Percentiles rank a stretch among this genome's conserved stretches.
Conservation (phyloP, 2,329 filamentous ascomycete genomes). For the Aaosphaeria arxii region DNA sequence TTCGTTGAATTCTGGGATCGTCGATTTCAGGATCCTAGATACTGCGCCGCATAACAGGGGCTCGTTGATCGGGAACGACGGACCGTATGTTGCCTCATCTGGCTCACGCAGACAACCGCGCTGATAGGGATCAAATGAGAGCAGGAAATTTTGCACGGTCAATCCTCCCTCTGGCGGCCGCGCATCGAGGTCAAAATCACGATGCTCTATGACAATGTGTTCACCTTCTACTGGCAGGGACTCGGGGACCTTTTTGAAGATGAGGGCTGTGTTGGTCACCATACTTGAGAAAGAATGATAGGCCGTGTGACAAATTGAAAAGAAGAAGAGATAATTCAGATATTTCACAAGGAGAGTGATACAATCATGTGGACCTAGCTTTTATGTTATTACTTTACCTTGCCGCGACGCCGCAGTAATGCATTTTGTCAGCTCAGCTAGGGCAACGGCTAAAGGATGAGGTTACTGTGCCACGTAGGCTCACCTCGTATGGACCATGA, state of each 20-base stretch:
- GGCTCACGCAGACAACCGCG: slow-evolving; percentile 70
- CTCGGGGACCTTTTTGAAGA: slow-evolving; percentile 65
- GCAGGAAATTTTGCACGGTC: slow-evolving; percentile 63
- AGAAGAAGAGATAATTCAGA: too few relatives aligned
- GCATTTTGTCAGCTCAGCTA: too few relatives aligned
- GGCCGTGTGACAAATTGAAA: too few relatives aligned
- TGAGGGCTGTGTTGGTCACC: slow-evolving; percentile 65
- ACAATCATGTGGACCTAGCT: too few relatives aligned
- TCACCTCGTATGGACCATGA: too few relatives aligned
- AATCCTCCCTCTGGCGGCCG: slow-evolving; percentile 60
- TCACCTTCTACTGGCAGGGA: slow-evolving; percentile 65
- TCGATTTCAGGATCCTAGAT: slow-evolving; percentile 65
- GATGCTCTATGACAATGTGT: slow-evolving; percentile 62
- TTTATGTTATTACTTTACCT: too few relatives aligned
- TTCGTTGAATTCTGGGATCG: slow-evolving; percentile 55
- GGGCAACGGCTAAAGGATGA: too few relatives aligned
- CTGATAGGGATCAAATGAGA: slow-evolving; percentile 77
- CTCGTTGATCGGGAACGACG: slow-evolving; percentile 56
- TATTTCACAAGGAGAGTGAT: too few relatives aligned
- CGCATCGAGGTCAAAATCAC: slow-evolving; percentile 61
- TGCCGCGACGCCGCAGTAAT: too few relatives aligned
- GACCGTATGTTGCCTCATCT: slow-evolving; percentile 61
- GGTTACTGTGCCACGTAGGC: too few relatives aligned
- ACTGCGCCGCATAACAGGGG: slow-evolving; percentile 62
- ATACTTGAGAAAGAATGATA: slow-evolving; percentile 15